Conservation (phyloP, 1,284 basidiomycete species). For the Golubevia pallescens region DNA sequence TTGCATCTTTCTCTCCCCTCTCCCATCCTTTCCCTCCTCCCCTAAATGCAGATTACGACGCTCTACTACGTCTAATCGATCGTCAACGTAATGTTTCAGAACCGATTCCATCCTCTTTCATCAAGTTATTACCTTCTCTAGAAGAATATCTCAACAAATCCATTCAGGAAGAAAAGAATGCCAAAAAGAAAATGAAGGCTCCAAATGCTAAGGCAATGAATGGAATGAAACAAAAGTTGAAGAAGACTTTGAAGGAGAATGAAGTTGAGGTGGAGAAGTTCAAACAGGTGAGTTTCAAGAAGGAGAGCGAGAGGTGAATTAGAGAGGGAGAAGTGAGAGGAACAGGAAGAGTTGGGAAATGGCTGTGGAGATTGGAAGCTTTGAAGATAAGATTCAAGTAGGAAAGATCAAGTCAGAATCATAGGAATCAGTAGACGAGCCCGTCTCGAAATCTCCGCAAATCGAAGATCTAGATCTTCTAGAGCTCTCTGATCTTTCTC, state of each 20-base stretch:
- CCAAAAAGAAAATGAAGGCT: constrained; percentile 94
- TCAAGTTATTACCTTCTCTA: constrained; percentile 78
- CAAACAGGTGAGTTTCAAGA: constrained; percentile 75
- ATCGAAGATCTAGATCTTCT: no score
- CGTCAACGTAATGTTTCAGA: constrained; percentile 83
- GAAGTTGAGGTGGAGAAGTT: constrained; percentile 81
- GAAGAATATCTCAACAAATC: constrained; percentile 79
- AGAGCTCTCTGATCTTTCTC: no score
- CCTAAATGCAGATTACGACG: constrained; percentile 82
- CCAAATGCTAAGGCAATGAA: constrained; percentile 92
- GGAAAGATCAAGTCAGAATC: no score
- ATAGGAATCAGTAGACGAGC: no score
- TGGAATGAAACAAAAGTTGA: constrained; percentile 95
- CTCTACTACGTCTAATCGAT: constrained; percentile 85
- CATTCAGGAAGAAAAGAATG: constrained; percentile 75
- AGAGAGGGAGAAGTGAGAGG: no score
- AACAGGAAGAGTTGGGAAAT: no score
- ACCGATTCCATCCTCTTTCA: constrained; percentile 84
- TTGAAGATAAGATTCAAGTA: no score
- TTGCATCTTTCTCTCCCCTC: neutral
- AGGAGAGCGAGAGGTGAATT: no score
- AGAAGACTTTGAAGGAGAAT: constrained; percentile 87
- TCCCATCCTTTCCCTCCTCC: neutral
- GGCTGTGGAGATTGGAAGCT: constrained; percentile 21
- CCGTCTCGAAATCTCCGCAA: no score